Base-by-base conservation (phyloP, 2,329 filamentous ascomycete species). In the Colletotrichum tofieldiae region DNA sequence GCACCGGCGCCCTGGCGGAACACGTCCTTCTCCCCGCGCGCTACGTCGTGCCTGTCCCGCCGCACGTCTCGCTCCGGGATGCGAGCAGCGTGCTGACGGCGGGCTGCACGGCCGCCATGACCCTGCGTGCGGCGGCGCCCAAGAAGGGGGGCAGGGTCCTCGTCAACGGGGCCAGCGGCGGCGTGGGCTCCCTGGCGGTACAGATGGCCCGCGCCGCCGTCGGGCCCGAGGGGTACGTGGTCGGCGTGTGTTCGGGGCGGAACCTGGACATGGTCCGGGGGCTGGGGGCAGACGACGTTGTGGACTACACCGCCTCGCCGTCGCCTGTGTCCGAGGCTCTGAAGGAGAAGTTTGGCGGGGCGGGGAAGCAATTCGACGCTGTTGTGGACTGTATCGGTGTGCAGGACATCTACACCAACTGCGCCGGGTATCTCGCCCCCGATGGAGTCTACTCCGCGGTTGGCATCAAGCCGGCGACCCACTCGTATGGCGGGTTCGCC, bases 311-410 rank as follows among this genome's bases (percentile, higher is more conserved):
- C 20, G 26, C 58, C 2, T 7, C 45, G 11, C 5, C 66, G 18
- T 35, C 32, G 49, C 43, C 9, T 0, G 65, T 59, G 2, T 72
- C 69, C 1, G 32, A 26, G 2, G 18, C 16, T 7, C 12, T 72
- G 59, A 58, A n/a, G 45, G 29, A 59, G 52, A 69, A 18, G 39
- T 72, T 72, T 2, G 52, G 65, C 3, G 16, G 18, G 8, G 58
- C 58, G 61, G 67, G 60, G 26, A 54, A 74, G n/a, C 72, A 79
- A 0, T 83, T 85, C 55, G 81, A 88, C 75, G 75, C 84, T 54
- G 83, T 89, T 63, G 81, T 88, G 55, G 88, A 90, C 75, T 85
- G 84, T 55, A 81, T 86, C 5, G 87, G 88, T 16, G 82, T 82
- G 29, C 85, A 88, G 56, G 76, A 84, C 2, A 78, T 89, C 26